Percentiles rank a stretch among this genome's conserved stretches.
Evolutionary conservation across 805 yeast species (phyloP).

Genomic region (Starmerella powellii): DNA sequence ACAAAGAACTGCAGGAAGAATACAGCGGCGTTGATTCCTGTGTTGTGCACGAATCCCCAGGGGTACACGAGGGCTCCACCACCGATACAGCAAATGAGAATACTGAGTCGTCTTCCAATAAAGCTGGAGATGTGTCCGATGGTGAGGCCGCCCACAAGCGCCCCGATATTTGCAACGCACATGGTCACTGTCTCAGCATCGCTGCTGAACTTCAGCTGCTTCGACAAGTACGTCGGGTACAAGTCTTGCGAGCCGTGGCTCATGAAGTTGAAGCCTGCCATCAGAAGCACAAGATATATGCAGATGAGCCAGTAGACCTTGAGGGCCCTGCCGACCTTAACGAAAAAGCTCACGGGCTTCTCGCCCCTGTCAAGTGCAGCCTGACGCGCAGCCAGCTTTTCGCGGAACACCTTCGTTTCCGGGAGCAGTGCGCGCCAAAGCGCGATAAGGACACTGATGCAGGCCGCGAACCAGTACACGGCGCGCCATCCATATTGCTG

Average conservation of each 20-base stretch:
- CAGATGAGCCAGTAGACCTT: conserved; percentile 49
- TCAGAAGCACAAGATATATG: conserved; percentile 44
- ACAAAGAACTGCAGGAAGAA: conserved; percentile 56
- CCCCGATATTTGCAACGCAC: conserved; percentile 55
- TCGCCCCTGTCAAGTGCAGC: conserved; percentile 17
- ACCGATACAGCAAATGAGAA: conserved; percentile 27
- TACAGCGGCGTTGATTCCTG: conserved; percentile 45
- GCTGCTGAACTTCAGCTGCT: conserved; percentile 38
- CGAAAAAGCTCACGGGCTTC: conserved; percentile 14
- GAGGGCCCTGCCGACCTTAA: conserved; percentile 31
- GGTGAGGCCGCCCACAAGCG: conserved; percentile 50
- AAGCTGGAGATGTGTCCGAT: conserved; percentile 47
- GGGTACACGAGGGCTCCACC: conserved; percentile 57
- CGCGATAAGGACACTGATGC: conserved; percentile 48
- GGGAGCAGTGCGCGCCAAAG: conserved; percentile 47
- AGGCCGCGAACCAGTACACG: conserved; percentile 63
- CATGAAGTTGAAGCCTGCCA: conserved; percentile 61
- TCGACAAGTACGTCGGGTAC: conserved; percentile 49
- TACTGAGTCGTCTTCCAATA: conserved; percentile 49
- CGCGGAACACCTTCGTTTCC: conserved; percentile 45
- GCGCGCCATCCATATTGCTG: conserved; percentile 53
- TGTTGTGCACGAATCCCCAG: conserved; percentile 38
- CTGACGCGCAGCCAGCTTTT: conserved; percentile 22
- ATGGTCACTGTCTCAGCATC: conserved; percentile 48
- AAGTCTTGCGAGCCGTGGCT: conserved; percentile 69